Base-by-base conservation (phyloP, 768 basidiomycete species). In the Boletus rubescentipes region DNA sequence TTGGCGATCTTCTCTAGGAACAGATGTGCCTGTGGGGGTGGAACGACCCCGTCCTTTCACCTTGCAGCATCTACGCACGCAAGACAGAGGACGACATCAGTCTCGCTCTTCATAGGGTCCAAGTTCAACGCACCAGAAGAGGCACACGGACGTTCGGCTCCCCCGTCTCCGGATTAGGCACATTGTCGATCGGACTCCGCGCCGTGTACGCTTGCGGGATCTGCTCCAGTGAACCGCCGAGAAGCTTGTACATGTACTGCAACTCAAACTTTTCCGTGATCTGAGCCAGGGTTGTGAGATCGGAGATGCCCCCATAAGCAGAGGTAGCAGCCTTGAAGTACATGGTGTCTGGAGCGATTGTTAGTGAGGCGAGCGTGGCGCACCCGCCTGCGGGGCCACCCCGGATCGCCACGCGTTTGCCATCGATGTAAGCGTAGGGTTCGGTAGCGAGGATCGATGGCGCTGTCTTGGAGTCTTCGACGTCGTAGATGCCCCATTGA, bases 351-450 rank as follows among this genome's bases (percentile, higher is more conserved):
- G 40, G 40, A 8, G 40, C 40, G 40, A 41, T 41, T 14, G 40
- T 41, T 15, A 6, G 54, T 54, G 73, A 74, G 1, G 69, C 70
- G 21, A 92, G 81, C 1, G 77, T 77, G 1, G 87, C 87, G 65
- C n/a, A n/a, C n/a, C 89, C 89, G 16, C 89, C 89, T 9, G 87
- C 79, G 12, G 86, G 87, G 1, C 79, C 75, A 0, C 89, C 89
- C 4, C 85, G 82, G 59, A 91, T 85, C 6, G 81, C 79, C 2
- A 79, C 73, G 9, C 87, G 83, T 44, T 78, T 72, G 1, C 75
- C 69, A 29, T 35, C 14, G 14, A 35, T 35, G 34, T 1, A 35
- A 15, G 14, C 14, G 34, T 35, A 15, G 7, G 34, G 34, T 35
- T 14, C 6, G 15, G 34, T 15, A 35, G 34, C 34, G 3, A 35